phyloP scores from a whole-genome alignment of 192 early-diverging fungal genomes.

The Backusella parvicylindrica region DNA sequence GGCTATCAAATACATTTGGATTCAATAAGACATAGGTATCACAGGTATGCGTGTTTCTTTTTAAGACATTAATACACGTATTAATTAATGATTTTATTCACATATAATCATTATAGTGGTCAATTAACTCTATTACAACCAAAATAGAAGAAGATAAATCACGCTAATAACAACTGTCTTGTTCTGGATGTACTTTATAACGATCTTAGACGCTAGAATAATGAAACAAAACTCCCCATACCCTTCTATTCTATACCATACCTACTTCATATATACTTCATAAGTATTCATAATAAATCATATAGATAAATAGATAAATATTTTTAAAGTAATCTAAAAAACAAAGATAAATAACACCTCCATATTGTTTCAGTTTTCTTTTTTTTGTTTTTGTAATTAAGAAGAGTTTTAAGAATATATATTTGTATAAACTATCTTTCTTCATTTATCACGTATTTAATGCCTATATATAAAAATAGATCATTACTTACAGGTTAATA shows the following conservation, averaged over 20 bases:
- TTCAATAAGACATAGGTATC: neutral
- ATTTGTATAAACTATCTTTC: too few species aligned
- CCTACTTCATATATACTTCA: neutral
- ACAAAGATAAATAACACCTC: too few species aligned
- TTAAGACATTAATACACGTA: neutral
- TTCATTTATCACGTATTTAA: too few species aligned
- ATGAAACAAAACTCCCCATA: neutral
- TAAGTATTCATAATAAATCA: neutral
- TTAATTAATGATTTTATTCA: neutral
- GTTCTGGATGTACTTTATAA: neutral
- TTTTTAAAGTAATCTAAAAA: too few species aligned
- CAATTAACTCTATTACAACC: neutral
- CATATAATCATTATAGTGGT: neutral
- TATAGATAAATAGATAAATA: neutral
- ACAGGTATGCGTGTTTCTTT: neutral
- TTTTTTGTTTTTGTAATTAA: too few species aligned
- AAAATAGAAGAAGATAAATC: neutral
- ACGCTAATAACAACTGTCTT: neutral
- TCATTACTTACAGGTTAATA: too few species aligned
- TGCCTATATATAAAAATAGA: too few species aligned
- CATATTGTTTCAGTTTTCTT: too few species aligned
- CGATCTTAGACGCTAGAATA: neutral
- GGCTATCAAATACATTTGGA: neutral
- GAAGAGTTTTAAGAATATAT: too few species aligned
- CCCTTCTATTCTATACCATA: neutral